Evolutionary conservation across 2,329 filamentous ascomycete species (phyloP), one percentile per base, ranked within the genome.

Genomic region (Aspergillus uvarum): DNA sequence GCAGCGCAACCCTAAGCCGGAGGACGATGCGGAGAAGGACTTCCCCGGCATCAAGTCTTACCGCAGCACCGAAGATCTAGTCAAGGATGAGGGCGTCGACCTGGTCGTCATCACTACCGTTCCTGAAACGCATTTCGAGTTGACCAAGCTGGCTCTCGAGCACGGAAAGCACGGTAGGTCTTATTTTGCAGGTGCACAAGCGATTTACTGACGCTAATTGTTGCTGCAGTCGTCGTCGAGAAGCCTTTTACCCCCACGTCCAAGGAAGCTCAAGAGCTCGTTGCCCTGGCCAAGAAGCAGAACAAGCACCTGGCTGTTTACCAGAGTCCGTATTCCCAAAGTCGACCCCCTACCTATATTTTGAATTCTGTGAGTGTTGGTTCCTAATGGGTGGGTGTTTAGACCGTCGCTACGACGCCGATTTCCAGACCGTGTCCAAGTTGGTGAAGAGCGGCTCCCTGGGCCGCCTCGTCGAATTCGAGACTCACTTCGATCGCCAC

Each of bases 401-500:
- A 78, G 75, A 92, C 79, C 85, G 91, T 31, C 82, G 91, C 56
- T 94, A 86, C 85, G 91, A 95, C 72, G 81, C 85, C 35, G 91
- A 94, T 76, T 95, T 91, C 77, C 76, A 89, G 50, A 91, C 89
- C 0, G 80, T 92, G 50, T 81, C 81, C 66, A 82, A 87, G 65
- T 81, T 93, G 26, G 69, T 92, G 38, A 75, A 77, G 12, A 80
- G 83, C 31, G 84, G 82, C 42, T 79, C 79, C 0, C 79, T 94
- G 4, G 91, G 90, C 56, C 83, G 89, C n/a, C 77, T 93, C 44
- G 83, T 89, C 56, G 90, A 94, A 76, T 91, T 89, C 70, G 86
- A 92, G 74, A 89, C 88, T 22, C 90, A 93, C 77, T 93, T 93
- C 70, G 91, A 94, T 74, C 86, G 90, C 19, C 88, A 89, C 77